A percentile compares a stretch with the other conserved stretches of the same genome.
Evolutionary conservation across 257 asterid genomes (phyloP).

Genomic region (Solanum tarapatanum): DNA sequence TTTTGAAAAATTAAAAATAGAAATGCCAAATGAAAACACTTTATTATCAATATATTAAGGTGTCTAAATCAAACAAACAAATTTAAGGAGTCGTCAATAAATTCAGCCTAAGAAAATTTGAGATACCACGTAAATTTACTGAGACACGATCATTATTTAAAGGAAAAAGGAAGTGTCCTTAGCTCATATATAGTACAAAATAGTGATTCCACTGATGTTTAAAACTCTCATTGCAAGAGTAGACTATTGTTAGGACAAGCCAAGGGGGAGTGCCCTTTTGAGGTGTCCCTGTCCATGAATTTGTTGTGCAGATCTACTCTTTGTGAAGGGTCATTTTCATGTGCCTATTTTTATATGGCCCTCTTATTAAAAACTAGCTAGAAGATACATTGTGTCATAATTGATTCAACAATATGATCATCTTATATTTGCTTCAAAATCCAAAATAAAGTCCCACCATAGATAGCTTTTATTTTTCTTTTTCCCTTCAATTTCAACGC

Average conservation of each 20-base stretch:
- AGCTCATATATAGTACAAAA: background rate
- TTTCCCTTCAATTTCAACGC: background rate
- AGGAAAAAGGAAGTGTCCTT: background rate
- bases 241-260: slow-evolving; percentile 1
- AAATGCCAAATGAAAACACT: background rate
- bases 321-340: slow-evolving; percentile 49
- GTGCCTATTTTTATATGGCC: background rate
- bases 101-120: background rate
- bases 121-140: background rate
- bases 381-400: background rate
- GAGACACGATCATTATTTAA: background rate
- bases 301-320: slow-evolving; percentile 16
- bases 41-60: background rate
- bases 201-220: slow-evolving; percentile 36
- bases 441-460: background rate
- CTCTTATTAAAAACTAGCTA: background rate
- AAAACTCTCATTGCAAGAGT: slow-evolving; percentile 16
- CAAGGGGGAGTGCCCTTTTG: slow-evolving; percentile 14
- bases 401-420: background rate
- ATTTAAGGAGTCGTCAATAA: background rate
- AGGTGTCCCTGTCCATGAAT: slow-evolving; percentile 29
- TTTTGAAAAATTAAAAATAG: background rate
- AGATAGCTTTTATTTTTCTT: background rate
- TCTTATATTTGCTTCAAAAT: background rate
- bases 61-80: background rate